Evolutionary conservation across 768 basidiomycete genomes (phyloP), one percentile per base, ranked within the genome.

Genomic region (Amylocystis lapponica): DNA sequence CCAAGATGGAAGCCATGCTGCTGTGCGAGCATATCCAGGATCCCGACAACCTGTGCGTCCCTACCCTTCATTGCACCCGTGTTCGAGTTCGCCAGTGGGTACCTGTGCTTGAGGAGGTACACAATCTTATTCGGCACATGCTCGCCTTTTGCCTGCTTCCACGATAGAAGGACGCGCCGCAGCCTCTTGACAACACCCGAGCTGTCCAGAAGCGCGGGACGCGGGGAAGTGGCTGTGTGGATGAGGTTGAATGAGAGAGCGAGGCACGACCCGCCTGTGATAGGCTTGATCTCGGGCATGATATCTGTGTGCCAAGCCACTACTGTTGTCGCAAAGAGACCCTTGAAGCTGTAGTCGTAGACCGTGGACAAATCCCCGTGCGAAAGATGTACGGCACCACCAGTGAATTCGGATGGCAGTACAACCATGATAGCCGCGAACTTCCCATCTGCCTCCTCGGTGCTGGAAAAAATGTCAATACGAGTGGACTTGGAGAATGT

Each of bases 281-380:
- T 59, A 5, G 70, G 67, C 45, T 71, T 71, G 46, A 76, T 66
- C 59, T 73, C 72, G 53, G 75, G 73, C 35, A 57, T 58, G 37
- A 75, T 75, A 42, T 75, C 75, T 21, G 72, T 75, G 50, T 77
- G 75, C 73, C 75, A 79, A 1, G 75, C 64, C 4, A 76, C 56
- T 12, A 71, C 54, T 1, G 68, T 56, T 0, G 69, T 72, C 3
- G 54, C 52, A 5, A 57, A 38, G 1, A 57, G 39, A n/a, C 69
- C 69, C 11, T 50, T 45, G 1, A 47, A 12, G 3, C 67, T 53
- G 4, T 65, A 52, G 51, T 75, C 67, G 46, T 75, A 61, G 6
- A 65, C 55, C 39, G 62, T 53, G 5, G 55, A 58, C 7, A 53
- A 49, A 14, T 51, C 50, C 1, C 60, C 59, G 54, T 75, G 72